Base-by-base conservation (phyloP, 2,329 filamentous ascomycete species). In the Aspergillus tubingensis region DNA sequence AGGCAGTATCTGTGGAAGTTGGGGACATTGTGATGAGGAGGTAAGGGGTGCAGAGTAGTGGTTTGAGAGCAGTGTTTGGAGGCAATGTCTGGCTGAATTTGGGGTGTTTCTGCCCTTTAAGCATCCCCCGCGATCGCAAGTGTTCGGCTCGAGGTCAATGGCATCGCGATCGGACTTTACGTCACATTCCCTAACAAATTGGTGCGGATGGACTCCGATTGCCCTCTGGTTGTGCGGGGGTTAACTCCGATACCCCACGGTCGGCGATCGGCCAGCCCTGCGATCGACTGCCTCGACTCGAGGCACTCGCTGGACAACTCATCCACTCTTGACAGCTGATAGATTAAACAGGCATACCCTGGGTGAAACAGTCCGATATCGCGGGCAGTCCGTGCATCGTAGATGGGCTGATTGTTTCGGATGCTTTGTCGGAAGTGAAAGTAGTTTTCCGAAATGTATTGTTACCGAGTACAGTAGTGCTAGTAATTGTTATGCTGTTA, bases 221-320 rank as follows among this genome's bases (percentile, higher is more conserved):
- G 30, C 30, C 30, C 11, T 36, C 10, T 36, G 30, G 10, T 4
- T 13, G 30, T 36, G 30, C 30, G 30, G 30, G 30, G 30, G 11
- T 36, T 11, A 13, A 5, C 30, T 36, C 6, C 17, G 23, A 36
- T 32, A 21, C 53, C 53, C 53, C 53, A 17, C 53, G 39, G 44
- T 55, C 53, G 53, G n/a, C 19, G 53, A 55, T 55, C 53, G 51
- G 23, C 51, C 41, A 44, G 19, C 21, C 19, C 10, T 44, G 38
- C 32, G n/a, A 23, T n/a, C n/a, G 5, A 25, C 27, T 32, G 53
- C 53, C 53, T 55, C 53, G 53, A 25, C 39, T 32, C 53, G 53
- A 55, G 53, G 53, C 25, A 44, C 7, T 11, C n/a, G 8, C 13
- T 21, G 30, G 30, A 43, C 38, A 52, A 27, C 38, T 25, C 52